Base-by-base conservation (phyloP, 345 rosid genomes). In the Aethionema arabicum region DNA sequence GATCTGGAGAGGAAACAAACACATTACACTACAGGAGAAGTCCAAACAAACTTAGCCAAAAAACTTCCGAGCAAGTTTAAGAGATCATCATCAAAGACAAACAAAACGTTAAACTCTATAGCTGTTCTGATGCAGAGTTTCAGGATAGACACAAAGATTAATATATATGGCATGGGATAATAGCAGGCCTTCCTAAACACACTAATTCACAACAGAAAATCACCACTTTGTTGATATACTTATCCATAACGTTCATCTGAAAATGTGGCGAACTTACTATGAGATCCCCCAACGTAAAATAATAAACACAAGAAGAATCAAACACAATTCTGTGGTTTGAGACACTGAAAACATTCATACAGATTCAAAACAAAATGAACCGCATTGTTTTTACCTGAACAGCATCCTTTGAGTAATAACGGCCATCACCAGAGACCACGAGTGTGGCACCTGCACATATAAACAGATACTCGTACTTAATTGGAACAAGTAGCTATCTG, bases 341-440 rank as follows among this genome's bases (percentile, higher is more conserved):
- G 4, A 35, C n/a, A 6, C 8, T 10, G 52, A 55, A 11, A 30
- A 39, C 27, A 4, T 47, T 32, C 5, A 69, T 12, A 42, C 21
- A 47, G n/a, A 47, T 48, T 40, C 3, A 9, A 59, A 50, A 70
- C 42, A 36, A 8, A 45, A 32, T 29, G 5, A 50, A 7, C 12
- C 32, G 58, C 31, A 51, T 31, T 9, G 27, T 4, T n/a, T 4
- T 12, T 69, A 95, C 99, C 99, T 95, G 95, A 76, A 95, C 82
- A 55, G 96, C 96, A 70, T 88, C 95, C 79, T 82, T 82, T 9
- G 99, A 95, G 77, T 31, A 95, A 76, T 90, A 95, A 58, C 98
- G 93, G 38, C 99, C 99, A 82, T 95, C 99, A 65, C 99, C 99
- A 76, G 98, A 90, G 73, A 95, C 98, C 65, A 90, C 95, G 5